Conservation (phyloP, 345 rosid species). For the Gossypium raimondii region DNA sequence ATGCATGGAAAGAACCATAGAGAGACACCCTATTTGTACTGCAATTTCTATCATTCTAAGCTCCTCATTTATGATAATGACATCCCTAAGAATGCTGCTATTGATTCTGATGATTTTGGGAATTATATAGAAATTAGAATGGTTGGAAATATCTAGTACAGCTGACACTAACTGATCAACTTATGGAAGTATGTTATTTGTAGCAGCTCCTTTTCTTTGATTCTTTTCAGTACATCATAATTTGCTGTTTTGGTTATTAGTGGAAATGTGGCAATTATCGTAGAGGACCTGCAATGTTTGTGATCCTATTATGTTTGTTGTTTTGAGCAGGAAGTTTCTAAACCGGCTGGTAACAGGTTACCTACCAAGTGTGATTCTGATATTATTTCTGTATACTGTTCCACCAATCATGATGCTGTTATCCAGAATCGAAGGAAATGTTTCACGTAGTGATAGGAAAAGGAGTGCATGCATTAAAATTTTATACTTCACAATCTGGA, state of each 20-base stretch:
- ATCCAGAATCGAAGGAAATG: conserved; percentile 70
- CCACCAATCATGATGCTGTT: conserved; percentile 92
- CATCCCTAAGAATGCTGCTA: neutral
- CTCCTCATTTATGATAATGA: neutral
- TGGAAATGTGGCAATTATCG: neutral
- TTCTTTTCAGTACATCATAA: neutral
- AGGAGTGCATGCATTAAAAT: conserved; percentile 77
- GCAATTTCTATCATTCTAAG: neutral
- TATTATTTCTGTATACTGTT: conserved; percentile 58
- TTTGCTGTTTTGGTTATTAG: neutral
- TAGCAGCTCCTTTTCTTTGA: neutral
- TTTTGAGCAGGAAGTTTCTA: conserved; percentile 43
- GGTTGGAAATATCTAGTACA: neutral
- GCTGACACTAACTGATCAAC: neutral
- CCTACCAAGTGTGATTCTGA: conserved; percentile 86
- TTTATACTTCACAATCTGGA: conserved; percentile 86
- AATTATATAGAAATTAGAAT: neutral
- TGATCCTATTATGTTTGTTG: neutral
- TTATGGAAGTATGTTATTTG: neutral
- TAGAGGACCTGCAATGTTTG: neutral
- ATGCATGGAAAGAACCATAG: neutral
- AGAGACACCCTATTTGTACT: neutral
- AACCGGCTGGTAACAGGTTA: conserved; percentile 75
- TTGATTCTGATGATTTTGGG: neutral
- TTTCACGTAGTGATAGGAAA: conserved; percentile 75